Evolutionary conservation across 306 rosid genomes (phyloP), one percentile per base, ranked within the genome.

Genomic region (Heteromeles arbutifolia): DNA sequence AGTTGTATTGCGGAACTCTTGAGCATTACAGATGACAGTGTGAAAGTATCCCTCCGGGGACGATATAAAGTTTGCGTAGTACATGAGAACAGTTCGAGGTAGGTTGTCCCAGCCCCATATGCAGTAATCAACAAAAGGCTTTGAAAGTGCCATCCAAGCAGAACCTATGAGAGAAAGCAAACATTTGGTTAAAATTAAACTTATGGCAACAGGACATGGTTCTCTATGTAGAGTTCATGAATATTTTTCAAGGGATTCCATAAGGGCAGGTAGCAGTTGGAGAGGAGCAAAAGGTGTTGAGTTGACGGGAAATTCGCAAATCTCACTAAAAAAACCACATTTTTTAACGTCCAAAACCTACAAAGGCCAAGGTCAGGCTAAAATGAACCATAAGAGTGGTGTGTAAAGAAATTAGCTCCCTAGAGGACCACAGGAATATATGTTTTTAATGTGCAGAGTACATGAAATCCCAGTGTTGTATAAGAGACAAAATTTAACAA

Each of bases 31-130:
- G 31, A 96, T 80, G 66, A 96, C 99, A 5, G 99, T 92, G 75
- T 96, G 99, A 84, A 96, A 96, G 83, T 96, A 96, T 65, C 98
- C 97, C 84, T 96, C 99, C 0, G 99, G 99, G 29, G 99, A 90
- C 34, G 99, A 96, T 82, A 96, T 78, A 82, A 96, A 96, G 81
- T 96, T 96, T 64, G 99, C 73, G 17, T 96, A 96, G 75, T 96
- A 96, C 99, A 96, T 96, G 48, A 96, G 98, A 37, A 82, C 96
- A 1, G 91, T 86, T 61, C 99, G 96, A 31, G 99, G 99, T 53
- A 96, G 84, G 84, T 96, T 96, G 86, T 96, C 99, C 99, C 99
- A 96, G 79, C 99, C 99, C 99, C 99, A 96, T 84, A 96, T 85
- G 82, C 90, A 86, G 82, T 96, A 96, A 86, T 96, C 98, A 18